phyloP scores from a whole-genome alignment of 192 early-diverging fungal genomes.

The Geosiphon pyriformis region DNA sequence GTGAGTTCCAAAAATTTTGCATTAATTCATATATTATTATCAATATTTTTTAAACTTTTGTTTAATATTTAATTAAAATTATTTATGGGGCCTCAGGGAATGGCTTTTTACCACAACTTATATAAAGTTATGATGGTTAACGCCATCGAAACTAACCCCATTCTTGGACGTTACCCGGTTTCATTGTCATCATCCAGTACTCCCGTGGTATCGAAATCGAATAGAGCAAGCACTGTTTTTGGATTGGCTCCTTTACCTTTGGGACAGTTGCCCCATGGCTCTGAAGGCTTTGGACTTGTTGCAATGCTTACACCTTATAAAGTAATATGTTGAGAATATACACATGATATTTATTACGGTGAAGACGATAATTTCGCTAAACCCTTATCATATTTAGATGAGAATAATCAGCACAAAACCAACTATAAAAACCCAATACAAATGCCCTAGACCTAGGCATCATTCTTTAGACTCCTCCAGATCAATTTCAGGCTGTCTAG shows the following conservation, averaged over 20 bases:
- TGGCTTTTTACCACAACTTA: conserved; percentile 55
- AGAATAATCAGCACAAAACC: conserved; percentile 55
- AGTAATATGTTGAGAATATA: too few species aligned
- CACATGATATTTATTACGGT: too few species aligned
- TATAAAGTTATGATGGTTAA: conserved; percentile 58
- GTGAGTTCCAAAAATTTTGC: conserved; percentile 21
- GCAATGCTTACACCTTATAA: conserved; percentile 56
- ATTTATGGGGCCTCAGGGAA: conserved; percentile 33
- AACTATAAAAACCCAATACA: conserved; percentile 50
- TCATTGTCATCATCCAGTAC: conserved; percentile 2
- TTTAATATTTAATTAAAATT: not conserved
- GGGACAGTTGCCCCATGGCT: conserved; percentile 49
- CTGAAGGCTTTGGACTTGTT: conserved; percentile 53
- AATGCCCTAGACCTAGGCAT: conserved; percentile 47
- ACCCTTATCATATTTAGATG: conserved; percentile 32
- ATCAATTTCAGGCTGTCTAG: conserved; percentile 46
- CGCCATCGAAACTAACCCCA: conserved; percentile 49
- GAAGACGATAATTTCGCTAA: not conserved
- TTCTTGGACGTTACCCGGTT: conserved; percentile 48
- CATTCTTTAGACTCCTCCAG: conserved; percentile 19
- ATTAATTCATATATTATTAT: not conserved
- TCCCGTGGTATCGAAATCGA: conserved; percentile 30
- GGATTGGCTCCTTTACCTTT: conserved; percentile 50
- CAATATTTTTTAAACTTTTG: not conserved
- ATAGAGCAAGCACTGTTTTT: conserved; percentile 54